Evolutionary conservation across 2,329 filamentous ascomycete species (phyloP).

Genomic region (Trematosphaeria pertusa): DNA sequence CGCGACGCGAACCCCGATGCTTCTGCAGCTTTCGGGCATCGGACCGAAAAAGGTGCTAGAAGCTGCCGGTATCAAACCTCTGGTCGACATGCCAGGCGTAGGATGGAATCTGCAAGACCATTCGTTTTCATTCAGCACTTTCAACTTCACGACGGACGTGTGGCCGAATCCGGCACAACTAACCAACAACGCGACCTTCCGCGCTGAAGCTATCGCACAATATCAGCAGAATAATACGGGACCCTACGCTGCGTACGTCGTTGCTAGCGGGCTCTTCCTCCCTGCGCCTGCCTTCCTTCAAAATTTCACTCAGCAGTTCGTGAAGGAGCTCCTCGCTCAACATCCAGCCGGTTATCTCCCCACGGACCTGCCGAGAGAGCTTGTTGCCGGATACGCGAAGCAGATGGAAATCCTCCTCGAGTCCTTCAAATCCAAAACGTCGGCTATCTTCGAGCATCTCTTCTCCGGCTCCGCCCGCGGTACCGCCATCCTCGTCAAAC

Average conservation of each 20-base stretch:
- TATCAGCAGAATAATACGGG: slow-evolving; percentile 28
- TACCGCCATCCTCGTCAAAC: neutral
- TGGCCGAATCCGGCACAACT: slow-evolving; percentile 15
- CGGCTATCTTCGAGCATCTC: slow-evolving; percentile 1
- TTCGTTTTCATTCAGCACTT: too few relatives aligned
- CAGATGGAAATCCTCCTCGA: neutral
- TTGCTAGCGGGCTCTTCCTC: neutral
- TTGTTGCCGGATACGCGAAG: neutral
- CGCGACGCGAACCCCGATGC: too few relatives aligned
- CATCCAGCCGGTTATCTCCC: neutral
- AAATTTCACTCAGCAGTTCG: slow-evolving; percentile 18
- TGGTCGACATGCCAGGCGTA: too few relatives aligned
- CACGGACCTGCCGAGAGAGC: neutral
- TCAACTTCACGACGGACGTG: slow-evolving; percentile 9
- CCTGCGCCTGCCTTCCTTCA: slow-evolving; percentile 4
- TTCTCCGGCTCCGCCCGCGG: slow-evolving; percentile 17
- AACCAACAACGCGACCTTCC: slow-evolving; percentile 25
- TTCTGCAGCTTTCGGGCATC: too few relatives aligned
- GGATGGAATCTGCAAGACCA: too few relatives aligned
- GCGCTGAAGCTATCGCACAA: slow-evolving; percentile 21
- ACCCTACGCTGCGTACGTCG: too few relatives aligned
- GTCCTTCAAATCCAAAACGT: neutral
- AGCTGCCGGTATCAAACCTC: too few relatives aligned
- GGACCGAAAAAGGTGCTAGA: too few relatives aligned
- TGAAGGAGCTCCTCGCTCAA: neutral